Conservation (phyloP, 441 rosid species). For the Pelargonium fulgidum region DNA sequence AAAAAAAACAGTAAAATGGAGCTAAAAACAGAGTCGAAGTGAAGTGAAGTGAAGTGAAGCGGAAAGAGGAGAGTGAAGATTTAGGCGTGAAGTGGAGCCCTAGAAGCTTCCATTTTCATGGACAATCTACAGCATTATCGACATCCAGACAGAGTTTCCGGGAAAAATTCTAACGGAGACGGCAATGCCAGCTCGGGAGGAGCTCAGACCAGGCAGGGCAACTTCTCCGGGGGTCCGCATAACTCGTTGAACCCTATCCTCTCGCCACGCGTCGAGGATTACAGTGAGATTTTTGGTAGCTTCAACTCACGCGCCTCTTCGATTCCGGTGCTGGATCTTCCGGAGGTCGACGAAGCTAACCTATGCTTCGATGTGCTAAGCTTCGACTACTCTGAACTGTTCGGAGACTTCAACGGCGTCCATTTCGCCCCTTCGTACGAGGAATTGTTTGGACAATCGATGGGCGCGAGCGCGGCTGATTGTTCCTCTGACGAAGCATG, state of each 20-base stretch:
- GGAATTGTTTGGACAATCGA: background rate
- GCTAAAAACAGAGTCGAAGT: too few relatives aligned
- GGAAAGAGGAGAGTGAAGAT: background rate
- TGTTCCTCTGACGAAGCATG: background rate
- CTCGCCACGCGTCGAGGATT: background rate
- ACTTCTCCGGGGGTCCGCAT: too few relatives aligned
- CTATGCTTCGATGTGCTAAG: background rate
- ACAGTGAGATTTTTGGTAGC: background rate
- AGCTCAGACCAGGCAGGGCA: too few relatives aligned
- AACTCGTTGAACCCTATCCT: background rate
- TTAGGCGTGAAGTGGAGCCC: background rate
- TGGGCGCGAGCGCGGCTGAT: background rate
- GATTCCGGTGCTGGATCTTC: conserved; percentile 3
- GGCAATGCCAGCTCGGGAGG: background rate
- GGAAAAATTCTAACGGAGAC: background rate
- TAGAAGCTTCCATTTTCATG: background rate
- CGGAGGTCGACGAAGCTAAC: background rate
- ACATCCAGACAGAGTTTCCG: background rate
- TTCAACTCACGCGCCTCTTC: background rate
- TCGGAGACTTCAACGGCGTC: background rate
- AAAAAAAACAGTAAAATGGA: too few relatives aligned
- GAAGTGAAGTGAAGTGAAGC: too few relatives aligned
- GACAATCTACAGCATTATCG: background rate
- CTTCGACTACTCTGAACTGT: background rate
- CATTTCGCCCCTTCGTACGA: background rate